Percentiles rank a stretch among this genome's conserved stretches.
phyloP scores from a whole-genome alignment of 345 rosid species.

The Eucalyptus erythrocorys region DNA sequence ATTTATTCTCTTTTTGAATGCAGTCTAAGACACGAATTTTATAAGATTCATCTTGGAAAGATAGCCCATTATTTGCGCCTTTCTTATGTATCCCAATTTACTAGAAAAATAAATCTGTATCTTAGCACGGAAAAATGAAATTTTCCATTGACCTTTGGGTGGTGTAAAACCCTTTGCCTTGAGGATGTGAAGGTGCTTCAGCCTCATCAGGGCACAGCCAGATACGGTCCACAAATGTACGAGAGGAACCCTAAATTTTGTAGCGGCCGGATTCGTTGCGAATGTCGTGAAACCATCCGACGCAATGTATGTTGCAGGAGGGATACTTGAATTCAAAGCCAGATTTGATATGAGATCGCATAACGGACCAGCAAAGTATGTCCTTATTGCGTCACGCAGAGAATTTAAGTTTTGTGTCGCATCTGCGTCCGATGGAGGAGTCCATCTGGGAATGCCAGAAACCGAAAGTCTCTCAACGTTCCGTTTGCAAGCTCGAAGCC shows the following conservation, averaged over 20 bases:
- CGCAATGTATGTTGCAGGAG: background rate
- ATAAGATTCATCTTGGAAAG: background rate
- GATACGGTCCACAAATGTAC: background rate
- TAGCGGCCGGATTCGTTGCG: background rate
- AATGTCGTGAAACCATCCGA: slow-evolving; percentile 1
- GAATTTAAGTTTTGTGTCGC: background rate
- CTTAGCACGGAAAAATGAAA: background rate
- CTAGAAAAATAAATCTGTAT: background rate
- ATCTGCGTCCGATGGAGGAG: background rate
- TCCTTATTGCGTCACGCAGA: background rate
- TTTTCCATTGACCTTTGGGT: background rate
- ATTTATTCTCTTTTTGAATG: background rate
- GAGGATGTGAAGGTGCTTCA: background rate
- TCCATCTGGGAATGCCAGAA: background rate
- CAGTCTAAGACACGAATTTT: background rate
- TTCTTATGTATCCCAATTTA: background rate
- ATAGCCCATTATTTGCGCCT: background rate
- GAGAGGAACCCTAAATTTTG: background rate
- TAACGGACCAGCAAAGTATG: background rate
- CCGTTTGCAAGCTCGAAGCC: background rate
- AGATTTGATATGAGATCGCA: background rate
- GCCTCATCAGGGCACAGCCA: background rate
- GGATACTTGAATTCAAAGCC: background rate
- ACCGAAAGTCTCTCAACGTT: background rate
- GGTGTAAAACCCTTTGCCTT: background rate